Evolutionary conservation across 1,139 yeast genomes (phyloP).

Genomic region (Hansenula sp.): DNA sequence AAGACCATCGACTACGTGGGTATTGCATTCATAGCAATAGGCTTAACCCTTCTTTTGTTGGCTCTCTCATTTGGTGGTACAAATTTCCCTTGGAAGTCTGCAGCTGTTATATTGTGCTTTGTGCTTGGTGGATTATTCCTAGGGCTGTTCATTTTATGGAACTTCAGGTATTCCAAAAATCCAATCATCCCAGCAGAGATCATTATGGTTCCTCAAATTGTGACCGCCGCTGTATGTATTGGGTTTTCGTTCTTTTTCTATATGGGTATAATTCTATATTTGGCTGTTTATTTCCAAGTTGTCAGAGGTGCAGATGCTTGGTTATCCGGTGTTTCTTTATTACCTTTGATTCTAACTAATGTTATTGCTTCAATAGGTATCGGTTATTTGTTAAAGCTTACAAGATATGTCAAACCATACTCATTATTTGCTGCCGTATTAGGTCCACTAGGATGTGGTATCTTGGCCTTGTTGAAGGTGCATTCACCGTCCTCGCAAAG

Average conservation of each 20-base stretch:
- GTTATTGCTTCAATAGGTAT: constrained; percentile 42
- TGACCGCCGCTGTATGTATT: constrained; percentile 29
- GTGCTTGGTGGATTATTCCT: constrained; percentile 48
- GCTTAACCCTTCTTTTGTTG: constrained; percentile 41
- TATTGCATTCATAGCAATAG: constrained; percentile 36
- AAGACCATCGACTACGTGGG: constrained; percentile 46
- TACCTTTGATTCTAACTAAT: constrained; percentile 50
- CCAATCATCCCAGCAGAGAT: constrained; percentile 45
- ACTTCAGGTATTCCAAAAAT: constrained; percentile 38
- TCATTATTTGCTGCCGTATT: neutral
- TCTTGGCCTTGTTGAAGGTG: neutral
- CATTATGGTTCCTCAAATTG: constrained; percentile 27
- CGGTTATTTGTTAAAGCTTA: neutral
- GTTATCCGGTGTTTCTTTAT: constrained; percentile 52
- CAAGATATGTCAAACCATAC: neutral
- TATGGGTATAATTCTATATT: constrained; percentile 38
- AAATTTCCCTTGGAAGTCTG: constrained; percentile 48
- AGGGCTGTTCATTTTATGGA: constrained; percentile 42
- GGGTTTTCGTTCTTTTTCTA: constrained; percentile 40
- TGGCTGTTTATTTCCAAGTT: constrained; percentile 54
- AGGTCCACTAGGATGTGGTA: neutral
- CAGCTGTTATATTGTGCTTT: constrained; percentile 51
- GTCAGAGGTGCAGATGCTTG: constrained; percentile 44
- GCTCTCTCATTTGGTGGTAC: constrained; percentile 52
- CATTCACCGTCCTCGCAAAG: neutral